Base-by-base conservation (phyloP, 164 flowering plant genomes). In the Vitis amurensis region DNA sequence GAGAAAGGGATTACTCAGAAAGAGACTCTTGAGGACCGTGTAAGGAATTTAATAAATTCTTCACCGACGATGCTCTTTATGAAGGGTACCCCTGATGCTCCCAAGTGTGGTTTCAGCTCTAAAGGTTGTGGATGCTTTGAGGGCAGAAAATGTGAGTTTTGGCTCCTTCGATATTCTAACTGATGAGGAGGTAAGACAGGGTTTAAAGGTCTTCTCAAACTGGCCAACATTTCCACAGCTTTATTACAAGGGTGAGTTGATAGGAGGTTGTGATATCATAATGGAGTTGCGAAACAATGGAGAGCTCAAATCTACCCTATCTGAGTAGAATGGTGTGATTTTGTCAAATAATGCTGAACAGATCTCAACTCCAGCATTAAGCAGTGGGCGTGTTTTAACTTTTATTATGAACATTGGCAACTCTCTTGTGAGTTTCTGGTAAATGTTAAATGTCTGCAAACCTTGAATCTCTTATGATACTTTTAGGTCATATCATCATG, bases 181-280 rank as follows among this genome's bases (percentile, higher is more conserved):
- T 2, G 93, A 95, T 55, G 97, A 93, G 30, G 97, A 87, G 74
- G 93, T 93, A 68, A 84, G 98, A 76, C 91, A 90, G 75, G 97
- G 97, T 2, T 61, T 95, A 30, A 95, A 93, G 75, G 83, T 66
- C 11, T 91, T 79, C 82, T 93, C 97, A 1, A 93, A 95, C 77
- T 93, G 98, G 98, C 99, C 99, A 8, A 95, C 99, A 16, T 95
- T 79, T 73, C 99, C 99, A 19, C 85, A 82, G 75, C 77, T 95
- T 37, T 95, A 92, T 73, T 84, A 91, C 85, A 88, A 95, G 67
- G 98, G 99, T 9, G 98, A 95, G 81, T 67, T 95, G 64, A 73
- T 95, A 5, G 99, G 99, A 68, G 98, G 99, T 10, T 93, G 93
- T 73, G 98, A 95, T 79, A 95, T 93, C 49, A 73, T 93, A 29